Conservation (phyloP, 2,329 filamentous ascomycete genomes). For the Phaeosphaeriaceae sp. region DNA sequence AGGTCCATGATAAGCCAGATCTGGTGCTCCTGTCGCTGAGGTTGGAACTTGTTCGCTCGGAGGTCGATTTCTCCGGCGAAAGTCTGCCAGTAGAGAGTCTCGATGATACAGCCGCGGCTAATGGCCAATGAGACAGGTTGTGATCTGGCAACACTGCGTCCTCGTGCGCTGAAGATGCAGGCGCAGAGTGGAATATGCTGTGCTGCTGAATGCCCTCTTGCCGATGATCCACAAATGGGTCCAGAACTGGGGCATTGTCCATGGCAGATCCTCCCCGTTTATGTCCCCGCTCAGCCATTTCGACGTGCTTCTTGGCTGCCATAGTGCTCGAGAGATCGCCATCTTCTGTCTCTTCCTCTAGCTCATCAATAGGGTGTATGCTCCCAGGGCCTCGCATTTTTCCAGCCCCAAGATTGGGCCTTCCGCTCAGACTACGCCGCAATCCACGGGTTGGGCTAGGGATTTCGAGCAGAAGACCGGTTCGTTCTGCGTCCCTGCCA, state of each 20-base stretch:
- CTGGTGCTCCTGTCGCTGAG: slow-evolving; percentile 60
- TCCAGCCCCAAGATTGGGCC: slow-evolving; percentile 56
- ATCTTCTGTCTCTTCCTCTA: slow-evolving; percentile 60
- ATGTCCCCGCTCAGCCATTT: slow-evolving; percentile 33
- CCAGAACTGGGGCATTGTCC: slow-evolving; percentile 40
- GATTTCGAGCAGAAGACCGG: slow-evolving; percentile 55
- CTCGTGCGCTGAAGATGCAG: slow-evolving; percentile 29
- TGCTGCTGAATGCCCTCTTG: slow-evolving; percentile 32
- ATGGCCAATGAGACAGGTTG: slow-evolving; percentile 19
- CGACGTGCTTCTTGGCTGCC: slow-evolving; percentile 20
- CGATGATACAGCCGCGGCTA: slow-evolving; percentile 13
- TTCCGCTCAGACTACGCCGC: slow-evolving; percentile 48
- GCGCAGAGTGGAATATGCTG: slow-evolving; percentile 34
- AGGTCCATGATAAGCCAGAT: slow-evolving; percentile 53
- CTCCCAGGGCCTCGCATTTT: slow-evolving; percentile 59
- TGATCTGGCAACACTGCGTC: slow-evolving; percentile 6
- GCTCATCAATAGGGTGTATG: slow-evolving; percentile 69
- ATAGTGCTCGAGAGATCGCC: slow-evolving; percentile 24
- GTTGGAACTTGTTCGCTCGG: slow-evolving; percentile 62
- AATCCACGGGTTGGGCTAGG: slow-evolving; percentile 58
- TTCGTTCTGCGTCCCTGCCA: slow-evolving; percentile 51
- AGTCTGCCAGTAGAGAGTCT: slow-evolving; percentile 41
- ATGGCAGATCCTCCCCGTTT: slow-evolving; percentile 30
- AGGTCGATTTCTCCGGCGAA: slow-evolving; percentile 57
- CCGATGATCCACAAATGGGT: slow-evolving; percentile 52